These are phyloP conservation scores for Protostelium mycophagum DNA, from an alignment of 78 protist species.

Conservation along the genomic window DNA sequence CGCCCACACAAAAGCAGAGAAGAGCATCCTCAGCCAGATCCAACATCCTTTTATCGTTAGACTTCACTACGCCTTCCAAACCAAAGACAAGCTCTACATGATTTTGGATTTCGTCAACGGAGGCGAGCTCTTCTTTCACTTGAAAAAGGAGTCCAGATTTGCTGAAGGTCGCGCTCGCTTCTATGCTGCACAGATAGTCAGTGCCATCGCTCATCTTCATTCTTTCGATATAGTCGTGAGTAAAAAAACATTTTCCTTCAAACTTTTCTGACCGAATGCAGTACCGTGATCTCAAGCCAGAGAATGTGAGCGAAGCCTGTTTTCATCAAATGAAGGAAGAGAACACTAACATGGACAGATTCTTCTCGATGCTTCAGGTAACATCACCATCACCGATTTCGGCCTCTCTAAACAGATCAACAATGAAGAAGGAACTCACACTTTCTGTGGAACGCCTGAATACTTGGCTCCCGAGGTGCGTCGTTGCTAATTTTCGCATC, in stretches of 20 bases:
- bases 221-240: slow-evolving; percentile 66
- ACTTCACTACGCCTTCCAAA: slow-evolving; percentile 93
- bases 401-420: slow-evolving; percentile 90
- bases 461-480: slow-evolving; percentile 89
- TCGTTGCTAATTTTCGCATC: slow-evolving; percentile 11
- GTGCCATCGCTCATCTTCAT: slow-evolving; percentile 83
- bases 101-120: slow-evolving; percentile 76
- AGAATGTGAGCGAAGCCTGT: slow-evolving; percentile 58
- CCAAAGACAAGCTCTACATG: slow-evolving; percentile 76
- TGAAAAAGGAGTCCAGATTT: slow-evolving; percentile 73
- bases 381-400: slow-evolving; percentile 93
- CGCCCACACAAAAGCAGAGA: slow-evolving; percentile 86
- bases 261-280: neutral
- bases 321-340: neutral
- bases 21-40: slow-evolving; percentile 74
- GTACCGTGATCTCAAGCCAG: slow-evolving; percentile 96
- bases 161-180: slow-evolving; percentile 68
- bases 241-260: neutral
- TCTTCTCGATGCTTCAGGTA: slow-evolving; percentile 86
- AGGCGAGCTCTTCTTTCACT: slow-evolving; percentile 86
- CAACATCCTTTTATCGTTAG: slow-evolving; percentile 86
- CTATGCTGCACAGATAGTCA: slow-evolving; percentile 84
- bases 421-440: slow-evolving; percentile 53
- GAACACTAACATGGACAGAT: no score
- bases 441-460: slow-evolving; percentile 99